Conservation (phyloP, 768 basidiomycete genomes). For the Hebeloma cylindrosporum region DNA sequence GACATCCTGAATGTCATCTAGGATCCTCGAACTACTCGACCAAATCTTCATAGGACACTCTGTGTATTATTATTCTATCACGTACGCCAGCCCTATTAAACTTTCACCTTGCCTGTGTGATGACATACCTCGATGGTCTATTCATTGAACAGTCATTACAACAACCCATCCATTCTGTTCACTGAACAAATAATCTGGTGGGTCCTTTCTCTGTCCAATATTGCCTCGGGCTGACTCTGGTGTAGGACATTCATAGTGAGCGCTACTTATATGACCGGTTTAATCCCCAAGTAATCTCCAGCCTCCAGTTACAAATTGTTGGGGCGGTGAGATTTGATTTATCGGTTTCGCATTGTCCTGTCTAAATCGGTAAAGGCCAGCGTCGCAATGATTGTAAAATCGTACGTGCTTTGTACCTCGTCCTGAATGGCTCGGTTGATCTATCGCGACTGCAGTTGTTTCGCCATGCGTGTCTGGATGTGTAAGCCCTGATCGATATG, state of each 20-base stretch:
- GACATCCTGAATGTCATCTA: constrained; percentile 18
- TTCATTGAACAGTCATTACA: constrained; percentile 35
- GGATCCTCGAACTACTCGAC: constrained; percentile 48
- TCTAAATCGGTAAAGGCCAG: constrained; percentile 14
- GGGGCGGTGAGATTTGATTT: constrained; percentile 30
- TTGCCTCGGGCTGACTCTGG: neutral
- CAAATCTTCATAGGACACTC: constrained; percentile 52
- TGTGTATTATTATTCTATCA: constrained; percentile 54
- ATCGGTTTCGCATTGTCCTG: neutral
- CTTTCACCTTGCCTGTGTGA: neutral
- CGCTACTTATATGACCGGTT: neutral
- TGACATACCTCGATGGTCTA: constrained; percentile 6
- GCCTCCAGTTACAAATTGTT: constrained; percentile 31
- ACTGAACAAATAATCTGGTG: constrained; percentile 36
- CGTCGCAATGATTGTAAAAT: constrained; percentile 55
- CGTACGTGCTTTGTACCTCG: constrained; percentile 34
- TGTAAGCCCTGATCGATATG: constrained; percentile 36
- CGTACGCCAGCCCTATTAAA: constrained; percentile 43
- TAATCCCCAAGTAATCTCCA: neutral
- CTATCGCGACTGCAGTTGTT: constrained; percentile 45
- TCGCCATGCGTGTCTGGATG: constrained; percentile 62
- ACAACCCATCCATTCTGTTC: constrained; percentile 26
- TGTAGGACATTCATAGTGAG: constrained; percentile 40
- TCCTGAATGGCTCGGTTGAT: neutral
- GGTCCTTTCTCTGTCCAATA: constrained; percentile 10